phyloP scores from a whole-genome alignment of 352 stramenopile genomes.

The Elongisporangium anandrum region DNA sequence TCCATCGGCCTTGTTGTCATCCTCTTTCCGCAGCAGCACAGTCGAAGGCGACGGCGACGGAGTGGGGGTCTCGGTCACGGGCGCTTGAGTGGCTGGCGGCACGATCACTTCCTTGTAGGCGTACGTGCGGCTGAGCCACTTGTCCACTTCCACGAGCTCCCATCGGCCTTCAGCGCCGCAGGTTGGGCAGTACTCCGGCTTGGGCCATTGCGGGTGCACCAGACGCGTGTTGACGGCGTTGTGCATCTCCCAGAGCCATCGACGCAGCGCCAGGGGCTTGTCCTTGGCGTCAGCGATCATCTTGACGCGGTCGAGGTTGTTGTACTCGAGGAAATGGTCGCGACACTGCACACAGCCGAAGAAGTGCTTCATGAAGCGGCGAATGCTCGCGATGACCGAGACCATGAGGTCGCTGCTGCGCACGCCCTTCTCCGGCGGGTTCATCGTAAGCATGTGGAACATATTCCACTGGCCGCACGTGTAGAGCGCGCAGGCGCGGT shows the following conservation, averaged over 20 bases:
- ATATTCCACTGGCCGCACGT: conserved; percentile 85
- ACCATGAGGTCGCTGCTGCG: conserved; percentile 52
- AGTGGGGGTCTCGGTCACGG: conserved; percentile 6
- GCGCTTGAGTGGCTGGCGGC: conserved; percentile 19
- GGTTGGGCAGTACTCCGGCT: conserved; percentile 62
- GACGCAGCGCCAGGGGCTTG: conserved; percentile 60
- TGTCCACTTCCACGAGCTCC: conserved; percentile 67
- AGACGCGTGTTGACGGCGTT: conserved; percentile 82
- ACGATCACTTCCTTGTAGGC: conserved; percentile 54
- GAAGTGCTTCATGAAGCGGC: conserved; percentile 83
- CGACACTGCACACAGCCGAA: conserved; percentile 77
- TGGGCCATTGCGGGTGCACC: conserved; percentile 72
- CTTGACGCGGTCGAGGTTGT: conserved; percentile 65
- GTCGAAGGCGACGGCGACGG: conserved; percentile 1
- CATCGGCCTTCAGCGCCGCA: conserved; percentile 58
- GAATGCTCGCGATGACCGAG: conserved; percentile 67
- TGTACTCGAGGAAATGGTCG: conserved; percentile 77
- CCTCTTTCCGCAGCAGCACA: conserved; percentile 16
- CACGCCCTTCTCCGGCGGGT: conserved; percentile 32
- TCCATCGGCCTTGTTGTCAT: conserved; percentile 6
- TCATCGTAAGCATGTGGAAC: conserved; percentile 86
- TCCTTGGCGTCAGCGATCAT: conserved; percentile 56
- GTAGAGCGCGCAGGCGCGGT: conserved; percentile 71
- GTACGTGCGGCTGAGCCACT: conserved; percentile 66
- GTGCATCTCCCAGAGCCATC: conserved; percentile 84